Evolutionary conservation across 148 eudicot genomes (phyloP), one percentile per base, ranked within the genome.

Genomic region (Bassia scoparia): DNA sequence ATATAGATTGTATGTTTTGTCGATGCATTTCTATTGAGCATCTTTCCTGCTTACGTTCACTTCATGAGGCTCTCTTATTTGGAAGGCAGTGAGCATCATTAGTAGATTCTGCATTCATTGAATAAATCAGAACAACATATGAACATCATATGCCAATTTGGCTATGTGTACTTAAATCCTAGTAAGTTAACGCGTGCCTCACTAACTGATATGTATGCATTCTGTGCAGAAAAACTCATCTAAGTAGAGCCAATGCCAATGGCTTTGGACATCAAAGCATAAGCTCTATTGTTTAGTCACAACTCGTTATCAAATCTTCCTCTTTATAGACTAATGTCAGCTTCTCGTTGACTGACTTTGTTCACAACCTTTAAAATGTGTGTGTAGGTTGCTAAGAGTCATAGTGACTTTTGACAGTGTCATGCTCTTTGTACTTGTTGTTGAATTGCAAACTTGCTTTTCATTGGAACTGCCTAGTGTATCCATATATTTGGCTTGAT

Each of bases 81-180:
- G 31, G 9, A 71, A 93, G 98, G 98, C 96, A 74, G 96, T 78
- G 20, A 93, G 86, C 62, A 87, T 37, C 44, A 83, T 93, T 2
- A 93, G 52, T 86, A 88, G 98, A 93, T 76, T 55, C 93, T 14
- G 50, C 81, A 27, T 93, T 88, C 62, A 70, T 84, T 34, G 83
- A 83, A 49, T 61, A 82, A 82, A 44, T 16, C 67, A 5, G 81
- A 82, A 69, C 80, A 52, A 71, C 7, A 69, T 60, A 61, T 2
- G n/a, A n/a, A n/a, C n/a, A n/a, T n/a, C n/a, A n/a, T n/a, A n/a
- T n/a, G n/a, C n/a, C n/a, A n/a, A n/a, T n/a, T n/a, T n/a, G n/a
- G n/a, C n/a, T n/a, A n/a, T n/a, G n/a, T 18, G 1, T 30, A 23
- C 27, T 4, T 26, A 13, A 17, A 7, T 15, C 71, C 33, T 30